Base-by-base conservation (phyloP, 257 asterid genomes). In the Solanum tarijense region DNA sequence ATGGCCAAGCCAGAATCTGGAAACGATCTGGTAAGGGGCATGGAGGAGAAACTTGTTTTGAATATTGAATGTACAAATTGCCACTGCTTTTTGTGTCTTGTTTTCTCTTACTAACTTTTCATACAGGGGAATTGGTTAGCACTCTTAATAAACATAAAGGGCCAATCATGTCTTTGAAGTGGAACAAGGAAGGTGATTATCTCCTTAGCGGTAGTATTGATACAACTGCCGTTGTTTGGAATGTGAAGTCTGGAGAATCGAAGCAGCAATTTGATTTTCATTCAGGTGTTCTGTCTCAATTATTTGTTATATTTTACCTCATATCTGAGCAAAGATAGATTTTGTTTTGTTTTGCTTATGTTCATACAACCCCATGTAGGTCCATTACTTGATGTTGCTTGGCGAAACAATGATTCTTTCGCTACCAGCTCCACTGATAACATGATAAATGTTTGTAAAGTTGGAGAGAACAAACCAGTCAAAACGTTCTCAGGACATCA, bases 181-280 rank as follows among this genome's bases (percentile, higher is more conserved):
- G 99, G 99, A 97, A 96, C 94, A 95, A 96, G 93, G 94, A 95
- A 89, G 99, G 99, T 46, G 98, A 96, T 91, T 97, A 89, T 90
- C 94, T 97, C 91, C 97, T 97, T 60, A 97, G 98, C 87, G 98
- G 99, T 86, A 96, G 98, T 89, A 95, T 94, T 83, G 99, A 97
- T 89, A 95, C 92, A 93, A 96, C 98, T 91, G 98, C 98, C 52
- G 93, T 97, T 88, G 98, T 95, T 83, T 97, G 99, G 99, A 98
- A 95, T 90, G 96, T 94, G 83, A 94, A 95, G 93, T 89, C 94
- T 11, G 98, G 96, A 21, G 97, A 96, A 88, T 96, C 98, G 92
- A 97, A 91, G 86, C 99, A 97, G 86, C 99, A 46, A 46, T 46
- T 96, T 65, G 98, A 96, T 91, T 95, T 94, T 91, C 98, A 96